These are phyloP conservation scores for Mortierella sp. DNA, from an alignment of 371 early-diverging fungal species.

Conservation along the genomic window DNA sequence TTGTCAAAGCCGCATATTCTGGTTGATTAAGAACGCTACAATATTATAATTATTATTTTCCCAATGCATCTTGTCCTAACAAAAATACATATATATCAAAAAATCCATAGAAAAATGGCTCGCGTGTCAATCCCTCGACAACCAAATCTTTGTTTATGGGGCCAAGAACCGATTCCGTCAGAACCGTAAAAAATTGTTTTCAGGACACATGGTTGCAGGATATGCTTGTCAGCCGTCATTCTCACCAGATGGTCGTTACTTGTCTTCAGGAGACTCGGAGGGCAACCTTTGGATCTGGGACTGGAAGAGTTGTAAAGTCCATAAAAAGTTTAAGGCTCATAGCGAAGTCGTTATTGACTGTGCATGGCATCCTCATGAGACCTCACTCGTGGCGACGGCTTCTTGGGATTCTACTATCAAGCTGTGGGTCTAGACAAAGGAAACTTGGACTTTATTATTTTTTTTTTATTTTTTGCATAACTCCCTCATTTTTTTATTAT, in stretches of 20 bases:
- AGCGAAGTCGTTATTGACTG: slow-evolving; percentile 89
- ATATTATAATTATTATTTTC: not conserved
- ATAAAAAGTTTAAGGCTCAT: slow-evolving; percentile 90
- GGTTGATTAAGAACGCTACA: not conserved
- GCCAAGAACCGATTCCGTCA: slow-evolving; percentile 88
- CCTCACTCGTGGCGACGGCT: slow-evolving; percentile 93
- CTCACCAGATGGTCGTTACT: slow-evolving; percentile 91
- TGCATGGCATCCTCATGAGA: slow-evolving; percentile 97
- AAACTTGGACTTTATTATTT: too few relatives aligned
- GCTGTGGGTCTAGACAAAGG: slow-evolving; percentile 80
- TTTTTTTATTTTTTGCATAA: too few relatives aligned
- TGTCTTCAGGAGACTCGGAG: slow-evolving; percentile 94
- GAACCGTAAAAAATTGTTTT: slow-evolving; percentile 92
- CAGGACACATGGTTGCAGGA: slow-evolving; percentile 94
- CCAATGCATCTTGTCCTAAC: not conserved
- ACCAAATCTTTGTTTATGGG: slow-evolving; percentile 91
- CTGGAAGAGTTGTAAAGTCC: slow-evolving; percentile 91
- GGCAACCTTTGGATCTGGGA: slow-evolving; percentile 97
- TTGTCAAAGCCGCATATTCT: slow-evolving; percentile 2
- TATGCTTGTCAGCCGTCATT: slow-evolving; percentile 96
- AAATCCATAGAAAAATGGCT: slow-evolving; percentile 87
- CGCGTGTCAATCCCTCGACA: slow-evolving; percentile 94
- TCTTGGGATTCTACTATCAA: slow-evolving; percentile 97
- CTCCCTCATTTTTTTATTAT: too few relatives aligned
- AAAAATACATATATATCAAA: not conserved